Evolutionary conservation across 768 basidiomycete genomes (phyloP).

Genomic region (Gloeopeniophorella convolvens): DNA sequence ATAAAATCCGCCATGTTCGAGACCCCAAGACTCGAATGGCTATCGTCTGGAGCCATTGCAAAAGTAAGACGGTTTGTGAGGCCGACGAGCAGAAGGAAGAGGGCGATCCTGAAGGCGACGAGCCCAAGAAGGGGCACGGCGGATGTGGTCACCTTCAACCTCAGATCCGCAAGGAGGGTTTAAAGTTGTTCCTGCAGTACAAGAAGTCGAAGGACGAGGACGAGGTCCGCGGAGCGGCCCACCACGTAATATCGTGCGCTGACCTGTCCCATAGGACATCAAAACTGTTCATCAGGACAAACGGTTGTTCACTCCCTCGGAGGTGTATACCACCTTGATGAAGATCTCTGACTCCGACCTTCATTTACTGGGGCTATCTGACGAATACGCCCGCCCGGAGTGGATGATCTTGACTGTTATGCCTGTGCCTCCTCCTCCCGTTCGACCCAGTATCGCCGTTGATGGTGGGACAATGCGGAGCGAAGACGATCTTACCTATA

Average conservation of each 20-base stretch:
- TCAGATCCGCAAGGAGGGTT: conserved; percentile 83
- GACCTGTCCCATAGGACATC: conserved; percentile 46
- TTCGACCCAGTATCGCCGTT: conserved; percentile 95
- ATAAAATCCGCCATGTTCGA: conserved; percentile 80
- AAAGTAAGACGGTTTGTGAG: conserved; percentile 84
- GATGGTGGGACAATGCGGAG: conserved; percentile 96
- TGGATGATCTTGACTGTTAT: conserved; percentile 99
- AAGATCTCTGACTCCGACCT: conserved; percentile 92
- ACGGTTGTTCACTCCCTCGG: conserved; percentile 72
- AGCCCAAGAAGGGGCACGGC: conserved; percentile 87
- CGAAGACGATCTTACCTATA: conserved; percentile 98
- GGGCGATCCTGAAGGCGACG: conserved; percentile 59
- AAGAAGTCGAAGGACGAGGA: conserved; percentile 94
- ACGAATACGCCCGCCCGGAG: conserved; percentile 94
- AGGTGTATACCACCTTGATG: conserved; percentile 91
- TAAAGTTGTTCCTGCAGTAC: conserved; percentile 92
- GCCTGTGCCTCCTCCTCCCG: conserved; percentile 96
- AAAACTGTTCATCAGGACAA: conserved; percentile 81
- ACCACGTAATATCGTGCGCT: conserved; percentile 9
- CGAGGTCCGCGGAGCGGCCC: conserved; percentile 48
- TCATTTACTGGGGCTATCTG: conserved; percentile 83
- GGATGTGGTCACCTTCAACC: conserved; percentile 95
- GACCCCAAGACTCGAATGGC: conserved; percentile 86
- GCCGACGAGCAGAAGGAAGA: conserved; percentile 86
- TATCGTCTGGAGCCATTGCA: conserved; percentile 80